Evolutionary conservation across 441 rosid species (phyloP), one percentile per base, ranked within the genome.

Genomic region (Mallotus repandus): DNA sequence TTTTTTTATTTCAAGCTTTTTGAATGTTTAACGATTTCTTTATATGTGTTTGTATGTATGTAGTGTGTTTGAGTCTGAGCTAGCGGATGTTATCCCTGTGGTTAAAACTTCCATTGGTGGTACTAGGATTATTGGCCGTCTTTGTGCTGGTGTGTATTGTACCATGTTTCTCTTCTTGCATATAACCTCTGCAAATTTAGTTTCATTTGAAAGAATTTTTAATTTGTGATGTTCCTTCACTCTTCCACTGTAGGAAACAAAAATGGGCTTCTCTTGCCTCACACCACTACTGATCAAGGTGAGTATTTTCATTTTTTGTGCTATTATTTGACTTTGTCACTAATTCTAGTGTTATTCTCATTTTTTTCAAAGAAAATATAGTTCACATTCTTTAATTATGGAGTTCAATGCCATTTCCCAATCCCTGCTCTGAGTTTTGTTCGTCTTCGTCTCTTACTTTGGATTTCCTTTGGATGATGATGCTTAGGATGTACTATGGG

Each of bases 231-330:
- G 19, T 25, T 19, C 35, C 8, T 21, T 52, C 48, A 2, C 25
- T 57, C 4, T 13, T 21, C 15, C 57, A 7, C 2, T 35, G 58
- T 79, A 93, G 98, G 99, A 73, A 96, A 96, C 82, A 96, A 93
- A 77, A 96, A 93, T 56, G 99, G 97, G 48, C 97, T 96, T 84
- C 91, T 96, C 63, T 83, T 96, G 79, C 98, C 97, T 5, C 97
- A 96, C 78, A 96, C 81, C 73, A 91, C 97, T 57, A 96, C 97
- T 12, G 99, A 96, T 79, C 99, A 96, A 87, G 99, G 98, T 93
- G 77, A 79, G 65, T 69, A 52, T 22, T 66, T 21, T 4, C 22
- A 54, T 70, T 2, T 9, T 66, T 48, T 38, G 7, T 38, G 7
- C 0, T 38, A 4, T 38, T 38, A 38, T 38, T 6, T 38, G 41